phyloP scores from a whole-genome alignment of 2,329 filamentous ascomycete genomes.

The Penicillium olsonii region DNA sequence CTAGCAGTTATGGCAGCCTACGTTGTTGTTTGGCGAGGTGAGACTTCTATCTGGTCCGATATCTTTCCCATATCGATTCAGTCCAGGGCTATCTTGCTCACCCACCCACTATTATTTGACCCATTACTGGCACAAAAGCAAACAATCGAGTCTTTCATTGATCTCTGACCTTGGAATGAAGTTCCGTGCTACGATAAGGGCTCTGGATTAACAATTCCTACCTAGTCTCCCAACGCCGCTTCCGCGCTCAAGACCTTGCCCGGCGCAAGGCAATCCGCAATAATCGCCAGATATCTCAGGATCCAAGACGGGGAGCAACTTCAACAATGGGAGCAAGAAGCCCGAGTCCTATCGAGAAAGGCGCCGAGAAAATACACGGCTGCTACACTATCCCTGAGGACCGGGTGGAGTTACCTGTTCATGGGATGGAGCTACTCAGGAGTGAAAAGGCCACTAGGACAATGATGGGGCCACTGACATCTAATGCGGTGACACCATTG shows the following conservation, averaged over 20 bases:
- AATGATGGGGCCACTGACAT: background rate
- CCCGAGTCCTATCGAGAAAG: slow-evolving; percentile 3
- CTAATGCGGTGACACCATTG: background rate
- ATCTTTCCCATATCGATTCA: background rate
- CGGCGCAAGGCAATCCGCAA: slow-evolving; percentile 34
- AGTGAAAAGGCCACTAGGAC: background rate
- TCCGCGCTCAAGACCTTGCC: slow-evolving; percentile 31
- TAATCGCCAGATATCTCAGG: background rate
- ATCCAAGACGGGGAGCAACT: slow-evolving; percentile 2
- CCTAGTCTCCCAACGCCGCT: slow-evolving; percentile 27
- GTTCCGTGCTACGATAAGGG: background rate
- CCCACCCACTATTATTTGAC: background rate
- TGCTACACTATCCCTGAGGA: slow-evolving; percentile 11
- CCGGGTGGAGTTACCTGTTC: slow-evolving; percentile 18
- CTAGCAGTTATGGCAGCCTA: slow-evolving; percentile 38
- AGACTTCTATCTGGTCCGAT: slow-evolving; percentile 2
- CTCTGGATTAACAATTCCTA: slow-evolving; percentile 5
- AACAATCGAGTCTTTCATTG: background rate
- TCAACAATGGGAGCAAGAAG: slow-evolving; percentile 1
- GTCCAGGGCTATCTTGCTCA: no score
- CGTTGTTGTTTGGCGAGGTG: slow-evolving; percentile 38
- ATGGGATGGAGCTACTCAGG: slow-evolving; percentile 9
- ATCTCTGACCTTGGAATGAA: background rate
- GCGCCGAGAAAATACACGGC: slow-evolving; percentile 32
- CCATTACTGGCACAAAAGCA: background rate